A percentile compares a stretch with the other conserved stretches of the same genome.
These are phyloP conservation scores for Lenzites betulinus DNA, from an alignment of 768 basidiomycete genomes.

Conservation along the genomic window DNA sequence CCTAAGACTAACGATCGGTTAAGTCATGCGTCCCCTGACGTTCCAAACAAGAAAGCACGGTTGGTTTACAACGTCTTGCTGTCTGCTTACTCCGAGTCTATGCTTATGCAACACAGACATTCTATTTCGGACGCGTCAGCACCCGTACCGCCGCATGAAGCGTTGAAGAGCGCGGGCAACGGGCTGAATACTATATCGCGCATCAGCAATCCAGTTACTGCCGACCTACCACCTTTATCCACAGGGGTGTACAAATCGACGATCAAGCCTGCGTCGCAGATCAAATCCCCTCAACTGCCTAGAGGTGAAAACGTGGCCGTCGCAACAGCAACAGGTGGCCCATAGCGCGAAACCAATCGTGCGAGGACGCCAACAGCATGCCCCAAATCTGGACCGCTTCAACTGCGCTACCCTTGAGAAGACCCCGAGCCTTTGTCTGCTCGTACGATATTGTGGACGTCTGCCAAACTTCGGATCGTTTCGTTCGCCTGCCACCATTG, in stretches of 20 bases:
- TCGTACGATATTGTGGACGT: slow-evolving; percentile 10
- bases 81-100: neutral
- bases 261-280: slow-evolving; percentile 45
- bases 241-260: slow-evolving; percentile 40
- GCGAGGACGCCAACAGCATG: neutral
- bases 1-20: slow-evolving; percentile 63
- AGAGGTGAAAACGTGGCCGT: slow-evolving; percentile 63
- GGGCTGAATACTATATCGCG: slow-evolving; percentile 14
- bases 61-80: slow-evolving; percentile 31
- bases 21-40: slow-evolving; percentile 61
- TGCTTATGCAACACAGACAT: slow-evolving; percentile 14
- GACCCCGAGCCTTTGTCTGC: neutral
- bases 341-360: slow-evolving; percentile 21
- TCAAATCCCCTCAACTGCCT: slow-evolving; percentile 62
- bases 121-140: slow-evolving; percentile 12
- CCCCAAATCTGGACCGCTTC: neutral
- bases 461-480: slow-evolving; percentile 1
- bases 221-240: slow-evolving; percentile 39
- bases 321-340: slow-evolving; percentile 42
- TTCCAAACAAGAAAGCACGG: slow-evolving; percentile 82
- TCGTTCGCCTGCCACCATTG: neutral
- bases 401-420: slow-evolving; percentile 1
- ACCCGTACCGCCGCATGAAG: slow-evolving; percentile 7
- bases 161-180: slow-evolving; percentile 18
- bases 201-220: slow-evolving; percentile 32